phyloP scores from a whole-genome alignment of 495 filamentous ascomycete genomes.

The Hypoxylon cercidicola region DNA sequence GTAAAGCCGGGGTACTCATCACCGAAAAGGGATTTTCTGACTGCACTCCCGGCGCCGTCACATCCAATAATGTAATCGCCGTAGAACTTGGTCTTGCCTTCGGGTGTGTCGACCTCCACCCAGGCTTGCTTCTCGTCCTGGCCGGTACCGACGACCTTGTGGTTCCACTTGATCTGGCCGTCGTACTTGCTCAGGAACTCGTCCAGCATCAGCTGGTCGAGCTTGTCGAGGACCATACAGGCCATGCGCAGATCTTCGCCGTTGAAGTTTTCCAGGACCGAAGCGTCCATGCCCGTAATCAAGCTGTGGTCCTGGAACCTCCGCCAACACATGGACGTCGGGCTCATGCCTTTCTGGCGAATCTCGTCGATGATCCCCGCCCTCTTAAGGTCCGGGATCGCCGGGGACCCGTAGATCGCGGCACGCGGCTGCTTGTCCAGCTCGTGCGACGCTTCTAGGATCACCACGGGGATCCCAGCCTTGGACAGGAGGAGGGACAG shows the following conservation, averaged over 20 bases:
- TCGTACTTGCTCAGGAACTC: conserved; percentile 57
- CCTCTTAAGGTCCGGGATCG: conserved; percentile 63
- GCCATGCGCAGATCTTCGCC: conserved; percentile 52
- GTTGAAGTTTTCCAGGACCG: conserved; percentile 43
- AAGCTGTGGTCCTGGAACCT: conserved; percentile 48
- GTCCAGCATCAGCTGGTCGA: conserved; percentile 58
- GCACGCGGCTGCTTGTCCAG: conserved; percentile 66
- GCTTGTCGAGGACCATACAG: conserved; percentile 50
- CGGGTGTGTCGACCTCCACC: conserved; percentile 60
- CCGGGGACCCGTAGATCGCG: conserved; percentile 63
- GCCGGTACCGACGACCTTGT: conserved; percentile 59
- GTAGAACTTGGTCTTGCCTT: conserved; percentile 52
- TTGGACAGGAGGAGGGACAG: conserved; percentile 65
- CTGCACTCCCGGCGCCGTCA: conserved; percentile 67
- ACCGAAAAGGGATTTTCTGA: conserved; percentile 66
- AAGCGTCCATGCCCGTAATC: conserved; percentile 47
- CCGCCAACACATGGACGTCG: conserved; percentile 64
- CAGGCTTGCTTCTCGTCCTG: conserved; percentile 62
- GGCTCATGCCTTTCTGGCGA: conserved; percentile 57
- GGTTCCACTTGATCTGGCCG: conserved; percentile 58
- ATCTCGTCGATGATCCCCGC: conserved; percentile 68
- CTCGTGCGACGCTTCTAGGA: conserved; percentile 61
- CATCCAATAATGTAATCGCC: conserved; percentile 69
- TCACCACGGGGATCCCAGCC: conserved; percentile 60
- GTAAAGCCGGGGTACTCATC: conserved; percentile 69